Percentiles rank a stretch among this genome's conserved stretches.
Evolutionary conservation across 805 yeast genomes (phyloP).

Genomic region (Teunomyces panamensis): DNA sequence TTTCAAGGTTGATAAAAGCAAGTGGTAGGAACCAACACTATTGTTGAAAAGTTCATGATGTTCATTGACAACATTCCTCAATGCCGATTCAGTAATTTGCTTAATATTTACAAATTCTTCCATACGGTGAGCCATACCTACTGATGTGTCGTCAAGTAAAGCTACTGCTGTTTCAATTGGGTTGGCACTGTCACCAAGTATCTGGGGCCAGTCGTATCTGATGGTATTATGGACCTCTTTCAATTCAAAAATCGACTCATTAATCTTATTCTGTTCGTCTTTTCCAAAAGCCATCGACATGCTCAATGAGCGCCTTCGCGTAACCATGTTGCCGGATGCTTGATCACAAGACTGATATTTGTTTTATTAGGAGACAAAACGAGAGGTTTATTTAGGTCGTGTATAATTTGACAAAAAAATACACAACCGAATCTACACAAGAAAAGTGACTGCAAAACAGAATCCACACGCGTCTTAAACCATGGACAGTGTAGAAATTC

Average conservation of each 20-base stretch:
- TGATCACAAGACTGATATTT: too few species aligned
- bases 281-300: constrained; percentile 3
- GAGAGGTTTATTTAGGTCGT: constrained; percentile 1
- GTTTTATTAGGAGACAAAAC: not conserved
- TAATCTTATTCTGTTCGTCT: constrained; percentile 1
- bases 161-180: constrained; percentile 85
- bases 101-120: constrained; percentile 65
- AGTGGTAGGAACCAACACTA: constrained; percentile 79
- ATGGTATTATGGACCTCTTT: constrained; percentile 35
- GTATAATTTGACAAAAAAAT: not conserved
- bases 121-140: constrained; percentile 78
- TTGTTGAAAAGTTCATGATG: constrained; percentile 83
- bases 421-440: not conserved
- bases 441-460: constrained; percentile 1
- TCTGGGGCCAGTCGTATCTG: constrained; percentile 44
- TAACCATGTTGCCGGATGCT: not conserved
- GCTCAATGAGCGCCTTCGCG: constrained; percentile 2
- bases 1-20: constrained; percentile 59
- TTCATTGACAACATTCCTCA: constrained; percentile 72
- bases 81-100: constrained; percentile 50
- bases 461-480: not conserved
- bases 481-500: constrained; percentile 12
- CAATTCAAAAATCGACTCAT: constrained; percentile 32
- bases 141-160: constrained; percentile 80
- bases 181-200: constrained; percentile 51